Conservation (phyloP, 179 eudicot species). For the Carnegiea gigantea region DNA sequence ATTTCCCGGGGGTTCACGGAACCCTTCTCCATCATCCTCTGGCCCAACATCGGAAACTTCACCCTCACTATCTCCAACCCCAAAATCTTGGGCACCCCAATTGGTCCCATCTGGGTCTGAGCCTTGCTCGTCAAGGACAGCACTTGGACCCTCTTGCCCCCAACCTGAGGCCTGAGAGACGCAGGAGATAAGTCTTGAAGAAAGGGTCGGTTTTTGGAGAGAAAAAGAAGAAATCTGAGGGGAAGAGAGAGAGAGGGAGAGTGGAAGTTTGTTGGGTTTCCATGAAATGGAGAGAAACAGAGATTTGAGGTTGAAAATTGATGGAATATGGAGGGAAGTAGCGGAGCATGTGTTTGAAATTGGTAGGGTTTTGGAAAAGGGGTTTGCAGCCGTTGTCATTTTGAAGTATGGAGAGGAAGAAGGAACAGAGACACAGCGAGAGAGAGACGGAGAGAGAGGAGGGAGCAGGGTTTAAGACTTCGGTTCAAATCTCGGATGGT, state of each 20-base stretch:
- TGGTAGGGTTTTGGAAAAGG: constrained; percentile 43
- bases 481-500: too few species aligned
- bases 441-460: too few species aligned
- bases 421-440: neutral
- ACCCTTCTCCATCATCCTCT: constrained; percentile 30
- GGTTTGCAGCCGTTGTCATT: constrained; percentile 42
- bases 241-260: constrained; percentile 27
- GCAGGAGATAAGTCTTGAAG: constrained; percentile 15
- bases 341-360: constrained; percentile 39
- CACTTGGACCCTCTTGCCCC: constrained; percentile 42
- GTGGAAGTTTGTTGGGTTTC: constrained; percentile 46
- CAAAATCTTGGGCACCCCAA: constrained; percentile 13
- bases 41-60: neutral
- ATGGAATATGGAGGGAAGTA: constrained; percentile 19
- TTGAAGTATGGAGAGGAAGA: constrained; percentile 15
- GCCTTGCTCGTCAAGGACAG: constrained; percentile 34
- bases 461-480: too few species aligned
- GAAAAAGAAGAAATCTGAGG: neutral
- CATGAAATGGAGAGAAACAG: constrained; percentile 29
- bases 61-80: neutral
- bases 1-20: constrained; percentile 62
- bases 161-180: constrained; percentile 58
- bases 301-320: constrained; percentile 39
- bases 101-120: constrained; percentile 18
- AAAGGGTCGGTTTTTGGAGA: constrained; percentile 31